Conservation (phyloP, 768 basidiomycete genomes). For the Tricholoma bakamatsutake region DNA sequence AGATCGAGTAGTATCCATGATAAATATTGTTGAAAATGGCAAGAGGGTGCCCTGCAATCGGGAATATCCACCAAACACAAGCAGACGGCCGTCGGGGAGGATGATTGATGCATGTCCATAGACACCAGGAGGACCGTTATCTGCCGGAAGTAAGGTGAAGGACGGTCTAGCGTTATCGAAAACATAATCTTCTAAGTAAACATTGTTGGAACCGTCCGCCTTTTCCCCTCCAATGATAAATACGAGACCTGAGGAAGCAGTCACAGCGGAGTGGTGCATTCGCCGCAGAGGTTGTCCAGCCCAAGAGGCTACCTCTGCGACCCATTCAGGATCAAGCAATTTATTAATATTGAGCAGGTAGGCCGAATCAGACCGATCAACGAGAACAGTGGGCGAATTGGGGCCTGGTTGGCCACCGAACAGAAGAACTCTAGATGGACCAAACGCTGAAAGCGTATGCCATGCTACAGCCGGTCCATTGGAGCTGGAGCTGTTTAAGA, state of each 20-base stretch:
- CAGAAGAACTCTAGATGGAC: conserved; percentile 45
- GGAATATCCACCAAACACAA: conserved; percentile 73
- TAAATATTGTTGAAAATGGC: conserved; percentile 56
- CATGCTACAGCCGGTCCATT: conserved; percentile 67
- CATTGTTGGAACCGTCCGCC: conserved; percentile 69
- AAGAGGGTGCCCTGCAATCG: conserved; percentile 40
- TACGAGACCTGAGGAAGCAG: conserved; percentile 41
- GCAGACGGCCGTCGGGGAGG: conserved; percentile 60
- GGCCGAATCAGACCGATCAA: conserved; percentile 57
- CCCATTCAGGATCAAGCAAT: conserved; percentile 37
- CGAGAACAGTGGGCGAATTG: conserved; percentile 45
- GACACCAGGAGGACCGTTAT: conserved; percentile 58
- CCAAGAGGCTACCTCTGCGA: conserved; percentile 45
- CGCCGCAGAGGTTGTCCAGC: conserved; percentile 65
- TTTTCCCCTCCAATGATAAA: conserved; percentile 78
- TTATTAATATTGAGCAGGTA: conserved; percentile 43
- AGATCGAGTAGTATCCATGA: conserved; percentile 49
- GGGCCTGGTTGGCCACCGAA: conserved; percentile 77
- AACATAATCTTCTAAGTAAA: conserved; percentile 57
- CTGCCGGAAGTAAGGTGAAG: conserved; percentile 52
- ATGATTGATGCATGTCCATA: conserved; percentile 69
- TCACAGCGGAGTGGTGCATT: conserved; percentile 65
- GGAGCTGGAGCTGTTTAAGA: conserved; percentile 41
- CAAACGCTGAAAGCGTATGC: conserved; percentile 72
- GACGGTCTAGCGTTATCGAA: conserved; percentile 45